phyloP scores from a whole-genome alignment of 2,329 filamentous ascomycete genomes.

The Exophiala bonariae region DNA sequence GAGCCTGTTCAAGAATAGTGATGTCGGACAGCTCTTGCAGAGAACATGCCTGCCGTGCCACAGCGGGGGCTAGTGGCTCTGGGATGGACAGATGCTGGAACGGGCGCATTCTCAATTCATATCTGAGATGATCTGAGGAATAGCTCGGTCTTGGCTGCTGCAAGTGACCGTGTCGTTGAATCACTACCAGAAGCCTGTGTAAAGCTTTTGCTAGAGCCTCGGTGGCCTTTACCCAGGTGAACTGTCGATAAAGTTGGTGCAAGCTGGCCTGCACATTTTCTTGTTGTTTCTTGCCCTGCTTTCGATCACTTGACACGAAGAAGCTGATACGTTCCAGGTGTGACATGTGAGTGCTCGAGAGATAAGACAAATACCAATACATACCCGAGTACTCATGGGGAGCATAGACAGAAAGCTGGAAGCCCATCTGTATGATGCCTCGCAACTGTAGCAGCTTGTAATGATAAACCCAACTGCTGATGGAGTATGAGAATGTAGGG shows the following conservation, averaged over 20 bases:
- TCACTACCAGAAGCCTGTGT: constrained; percentile 63
- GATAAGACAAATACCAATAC: constrained; percentile 85
- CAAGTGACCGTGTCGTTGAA: constrained; percentile 57
- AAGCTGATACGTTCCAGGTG: constrained; percentile 73
- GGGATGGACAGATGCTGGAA: constrained; percentile 71
- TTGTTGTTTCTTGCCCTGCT: constrained; percentile 10
- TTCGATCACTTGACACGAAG: constrained; percentile 50
- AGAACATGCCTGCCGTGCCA: constrained; percentile 52
- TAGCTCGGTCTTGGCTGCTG: constrained; percentile 56
- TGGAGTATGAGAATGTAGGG: constrained; percentile 65
- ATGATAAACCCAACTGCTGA: constrained; percentile 86
- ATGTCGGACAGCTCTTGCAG: constrained; percentile 46
- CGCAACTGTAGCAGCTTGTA: constrained; percentile 90
- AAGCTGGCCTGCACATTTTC: constrained; percentile 33
- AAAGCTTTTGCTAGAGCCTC: constrained; percentile 54
- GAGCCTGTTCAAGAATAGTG: constrained; percentile 41
- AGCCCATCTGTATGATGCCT: constrained; percentile 84
- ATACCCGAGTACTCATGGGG: constrained; percentile 80
- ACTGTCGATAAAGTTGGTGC: constrained; percentile 55
- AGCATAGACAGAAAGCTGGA: constrained; percentile 89
- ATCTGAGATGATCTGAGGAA: constrained; percentile 66
- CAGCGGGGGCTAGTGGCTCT: constrained; percentile 63
- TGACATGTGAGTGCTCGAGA: constrained; percentile 66
- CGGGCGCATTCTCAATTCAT: constrained; percentile 84
- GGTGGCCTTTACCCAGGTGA: constrained; percentile 65